Percentiles rank a stretch among this genome's conserved stretches.
Evolutionary conservation across 1,139 yeast genomes (phyloP).

Genomic region (Magnusiomyces tetraspermus): DNA sequence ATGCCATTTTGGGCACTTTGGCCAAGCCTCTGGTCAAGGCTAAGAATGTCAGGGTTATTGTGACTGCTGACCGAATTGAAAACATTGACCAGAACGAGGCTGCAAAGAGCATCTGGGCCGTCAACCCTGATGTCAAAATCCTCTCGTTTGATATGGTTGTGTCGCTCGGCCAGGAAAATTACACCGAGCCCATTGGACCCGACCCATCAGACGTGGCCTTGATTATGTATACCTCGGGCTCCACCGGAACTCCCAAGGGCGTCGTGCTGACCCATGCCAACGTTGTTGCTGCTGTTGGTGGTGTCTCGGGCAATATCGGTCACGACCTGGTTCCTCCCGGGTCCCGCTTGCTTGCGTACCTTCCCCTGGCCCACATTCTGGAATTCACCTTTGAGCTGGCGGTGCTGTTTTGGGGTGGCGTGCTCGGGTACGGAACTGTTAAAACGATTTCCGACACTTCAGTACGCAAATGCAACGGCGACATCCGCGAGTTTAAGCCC

Average conservation of each 20-base stretch:
- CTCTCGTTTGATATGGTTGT: slow-evolving; percentile 57
- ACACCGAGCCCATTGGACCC: slow-evolving; percentile 42
- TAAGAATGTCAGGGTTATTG: slow-evolving; percentile 50
- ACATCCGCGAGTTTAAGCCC: slow-evolving; percentile 78
- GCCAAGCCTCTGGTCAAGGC: slow-evolving; percentile 66
- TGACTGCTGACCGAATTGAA: slow-evolving; percentile 58
- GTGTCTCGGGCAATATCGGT: slow-evolving; percentile 59
- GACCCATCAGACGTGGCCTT: slow-evolving; percentile 68
- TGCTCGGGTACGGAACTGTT: slow-evolving; percentile 84
- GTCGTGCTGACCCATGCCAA: slow-evolving; percentile 76
- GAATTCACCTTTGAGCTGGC: slow-evolving; percentile 82
- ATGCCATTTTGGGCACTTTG: slow-evolving; percentile 54
- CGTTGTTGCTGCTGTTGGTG: slow-evolving; percentile 78
- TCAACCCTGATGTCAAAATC: slow-evolving; percentile 70
- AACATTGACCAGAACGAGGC: slow-evolving; percentile 53
- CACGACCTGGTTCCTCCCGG: slow-evolving; percentile 41
- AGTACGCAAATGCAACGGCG: slow-evolving; percentile 79
- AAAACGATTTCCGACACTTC: slow-evolving; percentile 81
- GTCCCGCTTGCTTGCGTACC: slow-evolving; percentile 75
- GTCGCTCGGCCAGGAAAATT: slow-evolving; percentile 48
- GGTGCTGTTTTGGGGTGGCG: slow-evolving; percentile 81
- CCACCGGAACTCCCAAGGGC: slow-evolving; percentile 97
- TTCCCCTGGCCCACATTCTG: slow-evolving; percentile 93
- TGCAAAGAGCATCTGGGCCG: slow-evolving; percentile 39
- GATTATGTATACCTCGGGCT: slow-evolving; percentile 98